Percentiles rank a stretch among this genome's conserved stretches.
Evolutionary conservation across 2,329 filamentous ascomycete species (phyloP).

Genomic region (Talaromyces sp.): DNA sequence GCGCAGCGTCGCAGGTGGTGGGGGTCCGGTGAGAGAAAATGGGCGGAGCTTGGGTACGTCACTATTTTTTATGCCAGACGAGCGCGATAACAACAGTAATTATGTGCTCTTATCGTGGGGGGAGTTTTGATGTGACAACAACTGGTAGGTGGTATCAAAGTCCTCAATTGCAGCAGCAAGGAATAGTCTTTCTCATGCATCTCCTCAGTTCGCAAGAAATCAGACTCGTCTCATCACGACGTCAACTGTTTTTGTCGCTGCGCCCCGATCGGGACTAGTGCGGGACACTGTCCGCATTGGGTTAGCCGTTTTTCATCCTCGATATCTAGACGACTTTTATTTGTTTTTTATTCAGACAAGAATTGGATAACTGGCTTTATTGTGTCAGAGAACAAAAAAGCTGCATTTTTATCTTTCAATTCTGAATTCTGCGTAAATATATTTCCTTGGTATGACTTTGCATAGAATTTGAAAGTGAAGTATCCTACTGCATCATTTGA

Average conservation of each 20-base stretch:
- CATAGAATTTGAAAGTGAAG: too few species aligned
- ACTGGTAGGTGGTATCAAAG: neutral
- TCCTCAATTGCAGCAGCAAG: neutral
- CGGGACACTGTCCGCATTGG: neutral
- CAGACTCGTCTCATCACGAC: neutral
- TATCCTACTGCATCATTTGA: too few species aligned
- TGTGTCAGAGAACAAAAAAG: too few species aligned
- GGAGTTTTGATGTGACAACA: neutral
- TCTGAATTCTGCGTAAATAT: too few species aligned
- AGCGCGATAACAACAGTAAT: neutral
- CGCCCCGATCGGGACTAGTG: neutral
- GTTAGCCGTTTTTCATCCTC: neutral
- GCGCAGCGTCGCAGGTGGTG: conserved; percentile 14
- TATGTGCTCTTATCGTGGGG: neutral
- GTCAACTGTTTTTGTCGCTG: neutral
- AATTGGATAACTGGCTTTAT: too few species aligned
- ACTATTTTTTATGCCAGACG: neutral
- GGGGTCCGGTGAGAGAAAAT: conserved; percentile 34
- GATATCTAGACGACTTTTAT: too few species aligned
- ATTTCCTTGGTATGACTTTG: too few species aligned
- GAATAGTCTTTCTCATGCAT: neutral
- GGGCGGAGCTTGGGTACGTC: conserved; percentile 16
- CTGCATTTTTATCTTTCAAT: too few species aligned
- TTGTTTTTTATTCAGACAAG: too few species aligned
- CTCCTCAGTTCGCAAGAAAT: neutral